Evolutionary conservation across 805 yeast genomes (phyloP).

Genomic region (Saccharomycopsis vini): DNA sequence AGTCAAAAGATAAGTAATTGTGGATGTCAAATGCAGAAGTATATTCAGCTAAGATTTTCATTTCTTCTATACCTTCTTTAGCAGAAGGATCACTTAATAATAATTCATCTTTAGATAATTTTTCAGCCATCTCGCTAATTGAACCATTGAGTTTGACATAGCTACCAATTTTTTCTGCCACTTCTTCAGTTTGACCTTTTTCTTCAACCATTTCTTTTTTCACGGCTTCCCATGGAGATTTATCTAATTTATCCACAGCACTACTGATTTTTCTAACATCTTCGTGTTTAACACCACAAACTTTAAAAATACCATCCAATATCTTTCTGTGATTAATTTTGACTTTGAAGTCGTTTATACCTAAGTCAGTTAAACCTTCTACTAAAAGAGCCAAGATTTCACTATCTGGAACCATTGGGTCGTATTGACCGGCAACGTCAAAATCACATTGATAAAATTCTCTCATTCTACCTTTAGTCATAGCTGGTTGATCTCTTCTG

Average conservation of each 20-base stretch:
- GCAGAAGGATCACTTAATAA: constrained; percentile 65
- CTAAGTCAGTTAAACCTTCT: constrained; percentile 77
- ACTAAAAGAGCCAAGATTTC: constrained; percentile 75
- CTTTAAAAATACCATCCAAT: constrained; percentile 89
- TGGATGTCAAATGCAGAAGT: constrained; percentile 76
- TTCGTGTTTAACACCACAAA: constrained; percentile 88
- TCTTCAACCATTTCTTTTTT: constrained; percentile 87
- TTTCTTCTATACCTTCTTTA: constrained; percentile 70
- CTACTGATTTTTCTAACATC: constrained; percentile 90
- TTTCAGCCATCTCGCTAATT: constrained; percentile 49
- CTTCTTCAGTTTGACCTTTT: constrained; percentile 82
- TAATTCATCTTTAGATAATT: constrained; percentile 47
- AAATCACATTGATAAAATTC: constrained; percentile 99
- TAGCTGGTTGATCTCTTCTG: constrained; percentile 99
- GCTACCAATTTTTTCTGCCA: constrained; percentile 88
- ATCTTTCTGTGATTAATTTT: constrained; percentile 94
- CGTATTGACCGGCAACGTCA: constrained; percentile 91
- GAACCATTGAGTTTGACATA: constrained; percentile 81
- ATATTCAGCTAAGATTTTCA: constrained; percentile 65
- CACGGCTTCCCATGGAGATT: constrained; percentile 91
- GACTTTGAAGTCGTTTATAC: constrained; percentile 81
- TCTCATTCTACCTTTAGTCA: constrained; percentile 99
- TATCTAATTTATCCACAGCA: constrained; percentile 95
- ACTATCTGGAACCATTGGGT: constrained; percentile 93
- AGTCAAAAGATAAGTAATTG: constrained; percentile 67